phyloP scores from a whole-genome alignment of 768 basidiomycete genomes.

The Naganishia kalamii region DNA sequence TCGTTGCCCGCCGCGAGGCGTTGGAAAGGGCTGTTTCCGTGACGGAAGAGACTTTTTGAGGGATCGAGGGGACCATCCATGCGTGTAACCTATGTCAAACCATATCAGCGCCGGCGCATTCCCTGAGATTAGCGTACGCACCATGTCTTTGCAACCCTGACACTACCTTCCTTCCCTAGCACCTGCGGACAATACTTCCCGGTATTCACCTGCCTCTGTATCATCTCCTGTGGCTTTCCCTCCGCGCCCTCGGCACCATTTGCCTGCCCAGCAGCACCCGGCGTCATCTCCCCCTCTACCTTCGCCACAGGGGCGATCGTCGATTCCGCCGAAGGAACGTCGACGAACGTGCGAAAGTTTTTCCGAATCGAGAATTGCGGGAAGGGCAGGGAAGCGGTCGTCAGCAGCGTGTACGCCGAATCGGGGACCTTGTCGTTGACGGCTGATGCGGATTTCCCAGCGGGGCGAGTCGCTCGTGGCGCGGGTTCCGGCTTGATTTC shows the following conservation, averaged over 20 bases:
- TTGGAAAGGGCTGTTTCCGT: not conserved
- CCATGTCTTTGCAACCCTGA: slow-evolving; percentile 6
- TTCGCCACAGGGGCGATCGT: not conserved
- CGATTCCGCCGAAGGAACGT: not conserved
- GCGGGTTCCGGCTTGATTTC: not conserved
- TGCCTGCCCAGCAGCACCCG: not conserved
- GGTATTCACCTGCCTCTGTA: slow-evolving; percentile 3
- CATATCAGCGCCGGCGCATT: not conserved
- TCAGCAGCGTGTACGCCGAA: not conserved
- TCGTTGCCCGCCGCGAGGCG: not conserved
- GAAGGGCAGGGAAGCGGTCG: not conserved
- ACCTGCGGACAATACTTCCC: slow-evolving; percentile 7
- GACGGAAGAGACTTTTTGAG: slow-evolving; percentile 3
- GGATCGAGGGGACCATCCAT: not conserved
- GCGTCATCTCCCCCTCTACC: not conserved
- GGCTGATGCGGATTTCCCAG: not conserved
- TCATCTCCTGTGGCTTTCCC: not conserved
- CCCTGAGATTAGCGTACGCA: not conserved
- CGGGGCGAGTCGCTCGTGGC: not conserved
- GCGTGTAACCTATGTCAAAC: not conserved
- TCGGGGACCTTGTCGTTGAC: slow-evolving; percentile 5
- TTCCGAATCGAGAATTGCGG: slow-evolving; percentile 5
- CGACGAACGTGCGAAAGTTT: not conserved
- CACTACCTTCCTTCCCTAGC: not conserved
- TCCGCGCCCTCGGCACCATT: not conserved